Base-by-base conservation (phyloP, 1,284 basidiomycete genomes). In the Cutaneotrichosporon sp. region DNA sequence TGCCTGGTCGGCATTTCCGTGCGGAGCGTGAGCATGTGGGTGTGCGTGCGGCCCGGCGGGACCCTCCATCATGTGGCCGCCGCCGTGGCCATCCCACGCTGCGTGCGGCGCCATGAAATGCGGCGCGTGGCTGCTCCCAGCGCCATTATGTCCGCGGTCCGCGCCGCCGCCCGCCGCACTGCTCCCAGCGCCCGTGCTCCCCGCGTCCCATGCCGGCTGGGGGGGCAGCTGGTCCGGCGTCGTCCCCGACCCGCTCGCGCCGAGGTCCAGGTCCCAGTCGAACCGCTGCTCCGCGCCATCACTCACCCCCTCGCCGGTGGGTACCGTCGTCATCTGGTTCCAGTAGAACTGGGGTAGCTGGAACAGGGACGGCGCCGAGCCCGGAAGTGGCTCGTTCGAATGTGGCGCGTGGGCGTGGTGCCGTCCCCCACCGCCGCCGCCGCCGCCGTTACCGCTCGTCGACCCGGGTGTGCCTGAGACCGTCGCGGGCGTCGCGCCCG, bases 261-360 rank as follows among this genome's bases (percentile, higher is more conserved):
- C 36, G 10, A 40, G 26, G 30, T 53, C 44, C 13, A 52, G n/a
- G 23, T 56, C 55, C 48, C 51, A 56, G 2, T 56, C 50, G 22
- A 26, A 42, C 13, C 33, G 22, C 23, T 41, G 48, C 21, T 41
- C 39, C 4, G 39, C 26, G 18, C 12, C 30, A 2, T 34, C 33
- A 7, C 18, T 36, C 20, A 20, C 38, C 4, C 17, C 26, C 15
- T 30, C 18, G 8, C 23, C 38, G 23, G 22, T 49, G 38, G 34
- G 34, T 34, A 43, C 42, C 4, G 48, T 59, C 4, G 56, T 55
- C 18, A 69, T 51, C 40, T 64, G 58, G 54, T 70, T 70, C 68
- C 68, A 70, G 57, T 64, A 70, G 43, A 63, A 60, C 49, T 68
- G 66, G 4, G 65, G 65, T 3, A 70, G 56, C 52, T 68, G 64